Evolutionary conservation across 176 grass and related monocot genomes (phyloP).

Genomic region (Bromus sterilis): DNA sequence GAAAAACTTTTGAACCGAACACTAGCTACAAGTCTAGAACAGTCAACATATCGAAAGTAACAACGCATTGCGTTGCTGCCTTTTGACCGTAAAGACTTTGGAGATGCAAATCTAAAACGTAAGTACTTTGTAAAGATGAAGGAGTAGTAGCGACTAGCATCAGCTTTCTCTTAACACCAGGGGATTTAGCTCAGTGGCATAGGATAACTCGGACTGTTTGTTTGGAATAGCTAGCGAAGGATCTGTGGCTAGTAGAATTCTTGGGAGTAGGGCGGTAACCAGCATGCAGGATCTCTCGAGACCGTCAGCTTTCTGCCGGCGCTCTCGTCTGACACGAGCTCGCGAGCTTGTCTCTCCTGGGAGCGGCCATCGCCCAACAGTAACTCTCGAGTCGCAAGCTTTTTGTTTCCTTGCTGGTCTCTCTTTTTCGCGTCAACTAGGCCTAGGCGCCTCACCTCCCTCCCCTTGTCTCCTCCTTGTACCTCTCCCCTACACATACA

Average conservation of each 20-base stretch:
- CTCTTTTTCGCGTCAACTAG: slow-evolving; percentile 74
- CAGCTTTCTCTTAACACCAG: background rate
- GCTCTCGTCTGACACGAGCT: slow-evolving; percentile 45
- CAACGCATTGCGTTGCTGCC: background rate
- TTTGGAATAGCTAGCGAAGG: background rate
- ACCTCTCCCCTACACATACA: slow-evolving; percentile 11
- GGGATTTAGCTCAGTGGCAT: slow-evolving; percentile 18
- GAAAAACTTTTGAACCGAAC: background rate
- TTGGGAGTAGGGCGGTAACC: slow-evolving; percentile 6
- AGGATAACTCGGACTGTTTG: background rate
- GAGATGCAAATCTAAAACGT: background rate
- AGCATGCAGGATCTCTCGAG: slow-evolving; percentile 44
- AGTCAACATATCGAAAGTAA: background rate
- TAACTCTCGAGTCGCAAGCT: slow-evolving; percentile 43
- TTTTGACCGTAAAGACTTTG: background rate
- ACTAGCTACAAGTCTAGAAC: background rate
- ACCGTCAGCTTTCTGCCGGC: slow-evolving; percentile 12
- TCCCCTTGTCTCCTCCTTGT: slow-evolving; percentile 35
- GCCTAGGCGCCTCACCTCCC: slow-evolving; percentile 54
- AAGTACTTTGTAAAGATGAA: background rate
- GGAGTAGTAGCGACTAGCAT: background rate
- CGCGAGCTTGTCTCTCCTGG: slow-evolving; percentile 59
- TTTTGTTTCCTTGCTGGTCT: slow-evolving; percentile 60
- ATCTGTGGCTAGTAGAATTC: background rate
- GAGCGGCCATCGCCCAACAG: slow-evolving; percentile 41